These are phyloP conservation scores for Teunomyces atbi DNA, from an alignment of 805 yeast genomes.

Conservation along the genomic window DNA sequence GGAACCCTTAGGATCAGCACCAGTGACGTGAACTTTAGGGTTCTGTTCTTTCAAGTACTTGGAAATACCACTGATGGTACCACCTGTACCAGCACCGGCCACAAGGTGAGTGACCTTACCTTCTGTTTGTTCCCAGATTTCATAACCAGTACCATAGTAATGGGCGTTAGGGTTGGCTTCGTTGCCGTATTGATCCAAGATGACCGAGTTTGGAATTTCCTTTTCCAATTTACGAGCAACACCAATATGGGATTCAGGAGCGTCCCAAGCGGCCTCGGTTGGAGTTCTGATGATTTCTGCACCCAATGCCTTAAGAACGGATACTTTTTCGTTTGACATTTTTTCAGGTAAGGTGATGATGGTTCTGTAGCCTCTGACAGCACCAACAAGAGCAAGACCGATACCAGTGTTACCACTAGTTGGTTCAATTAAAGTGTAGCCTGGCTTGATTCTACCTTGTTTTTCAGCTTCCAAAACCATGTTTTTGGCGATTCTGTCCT, in stretches of 20 bases:
- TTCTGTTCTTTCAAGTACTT: slow-evolving; percentile 72
- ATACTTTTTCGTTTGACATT: slow-evolving; percentile 88
- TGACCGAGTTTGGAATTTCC: slow-evolving; percentile 82
- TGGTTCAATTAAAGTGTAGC: slow-evolving; percentile 81
- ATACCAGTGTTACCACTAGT: slow-evolving; percentile 92
- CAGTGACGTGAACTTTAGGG: slow-evolving; percentile 59
- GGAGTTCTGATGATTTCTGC: slow-evolving; percentile 92
- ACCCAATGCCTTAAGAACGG: slow-evolving; percentile 84
- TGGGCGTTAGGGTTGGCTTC: slow-evolving; percentile 81
- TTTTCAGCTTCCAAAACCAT: slow-evolving; percentile 87
- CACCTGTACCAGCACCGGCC: slow-evolving; percentile 96
- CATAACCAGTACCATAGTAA: slow-evolving; percentile 79
- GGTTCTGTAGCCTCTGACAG: slow-evolving; percentile 82
- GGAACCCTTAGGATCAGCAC: slow-evolving; percentile 87
- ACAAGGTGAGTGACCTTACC: slow-evolving; percentile 72
- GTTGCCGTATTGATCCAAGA: slow-evolving; percentile 80
- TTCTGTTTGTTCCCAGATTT: slow-evolving; percentile 77
- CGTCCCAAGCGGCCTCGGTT: slow-evolving; percentile 89
- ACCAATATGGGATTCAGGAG: slow-evolving; percentile 89
- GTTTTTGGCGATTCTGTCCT: slow-evolving; percentile 82
- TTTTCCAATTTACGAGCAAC: slow-evolving; percentile 77
- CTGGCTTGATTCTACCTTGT: slow-evolving; percentile 77
- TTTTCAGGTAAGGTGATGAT: slow-evolving; percentile 88
- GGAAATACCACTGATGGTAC: slow-evolving; percentile 93
- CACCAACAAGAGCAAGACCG: slow-evolving; percentile 84